Percentiles rank a stretch among this genome's conserved stretches.
These are phyloP conservation scores for Clarireedia homoeocarpa DNA, from an alignment of 2,329 filamentous ascomycete genomes.

Conservation along the genomic window DNA sequence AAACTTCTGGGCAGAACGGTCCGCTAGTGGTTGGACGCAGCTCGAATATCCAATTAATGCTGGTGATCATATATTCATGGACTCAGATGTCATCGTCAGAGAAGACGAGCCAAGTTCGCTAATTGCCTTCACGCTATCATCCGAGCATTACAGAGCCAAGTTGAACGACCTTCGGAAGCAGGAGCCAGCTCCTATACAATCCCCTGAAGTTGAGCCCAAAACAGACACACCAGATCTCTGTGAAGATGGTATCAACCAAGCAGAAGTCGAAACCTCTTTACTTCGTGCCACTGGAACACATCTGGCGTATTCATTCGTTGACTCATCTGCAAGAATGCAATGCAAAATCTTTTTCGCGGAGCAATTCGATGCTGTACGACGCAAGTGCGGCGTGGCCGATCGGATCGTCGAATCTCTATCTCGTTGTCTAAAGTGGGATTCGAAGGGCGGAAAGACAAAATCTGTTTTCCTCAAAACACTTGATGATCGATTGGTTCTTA, in stretches of 20 bases:
- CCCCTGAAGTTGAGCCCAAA: constrained; percentile 24
- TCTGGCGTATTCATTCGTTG: constrained; percentile 90
- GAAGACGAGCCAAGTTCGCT: constrained; percentile 97
- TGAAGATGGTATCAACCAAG: constrained; percentile 44
- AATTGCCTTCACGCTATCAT: constrained; percentile 86
- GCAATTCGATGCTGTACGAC: constrained; percentile 88
- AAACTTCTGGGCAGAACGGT: constrained; percentile 97
- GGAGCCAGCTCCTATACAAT: constrained; percentile 33
- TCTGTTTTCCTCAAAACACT: constrained; percentile 95
- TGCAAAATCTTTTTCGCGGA: constrained; percentile 99
- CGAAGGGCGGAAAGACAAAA: constrained; percentile 94
- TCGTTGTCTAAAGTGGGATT: constrained; percentile 95
- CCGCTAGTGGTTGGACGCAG: constrained; percentile 86
- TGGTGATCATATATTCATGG: constrained; percentile 91
- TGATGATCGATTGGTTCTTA: constrained; percentile 76
- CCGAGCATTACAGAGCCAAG: constrained; percentile 78
- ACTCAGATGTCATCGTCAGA: constrained; percentile 93
- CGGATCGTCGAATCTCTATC: constrained; percentile 93
- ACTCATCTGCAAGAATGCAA: constrained; percentile 88
- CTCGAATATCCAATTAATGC: constrained; percentile 86
- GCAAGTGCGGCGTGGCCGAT: constrained; percentile 88
- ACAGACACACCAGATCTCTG: constrained; percentile 20
- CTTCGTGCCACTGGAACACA: constrained; percentile 82
- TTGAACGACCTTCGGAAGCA: constrained; percentile 57
- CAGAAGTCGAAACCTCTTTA: constrained; percentile 76